Evolutionary conservation across 371 early-diverging fungal species (phyloP), one percentile per base, ranked within the genome.

Genomic region (Dentiscutata heterogama): DNA sequence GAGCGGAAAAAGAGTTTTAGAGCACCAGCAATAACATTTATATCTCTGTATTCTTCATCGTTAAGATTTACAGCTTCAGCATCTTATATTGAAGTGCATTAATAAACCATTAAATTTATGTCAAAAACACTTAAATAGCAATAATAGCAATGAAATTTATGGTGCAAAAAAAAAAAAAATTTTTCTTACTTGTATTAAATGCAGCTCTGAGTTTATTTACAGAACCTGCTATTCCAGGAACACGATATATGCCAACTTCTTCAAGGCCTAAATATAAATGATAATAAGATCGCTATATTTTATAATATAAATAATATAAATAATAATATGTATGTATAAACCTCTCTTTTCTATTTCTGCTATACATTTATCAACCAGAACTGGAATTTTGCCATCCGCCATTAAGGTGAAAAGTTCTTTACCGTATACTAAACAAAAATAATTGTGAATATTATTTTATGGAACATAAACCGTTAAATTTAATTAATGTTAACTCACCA

Each of bases 1-100:
- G 96, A 97, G 10, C 99, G 91, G 80, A 98, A 84, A 84, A 97
- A 98, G 84, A 95, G 97, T 86, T 98, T 98, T 83, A 98, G 86
- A 50, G 96, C 92, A 74, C 97, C 97, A 3, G 98, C 96, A 2
- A 98, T 90, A 1, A 95, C 93, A 85, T 96, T 95, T 84, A 95
- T 95, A 82, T 94, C 94, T 82, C 94, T 87, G 89, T 94, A 95
- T 29, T 92, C 91, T 29, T 94, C 92, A 11, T 87, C 84, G 60
- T 87, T 85, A 61, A 95, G 82, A 71, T 95, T 88, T 7, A 95
- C 92, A 3, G 85, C 84, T 0, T 87, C 84, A 0, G 88, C 87
- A 53, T 90, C 85, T 84, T 22, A 42, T 7, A 75, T n/a, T 25
- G 75, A 18, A 80, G 10, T 54, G 29, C n/a, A 56, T n/a, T 58